Percentiles rank a stretch among this genome's conserved stretches.
Conservation (phyloP, 176 grass and related monocot species). For the Zoysia pacifica region DNA sequence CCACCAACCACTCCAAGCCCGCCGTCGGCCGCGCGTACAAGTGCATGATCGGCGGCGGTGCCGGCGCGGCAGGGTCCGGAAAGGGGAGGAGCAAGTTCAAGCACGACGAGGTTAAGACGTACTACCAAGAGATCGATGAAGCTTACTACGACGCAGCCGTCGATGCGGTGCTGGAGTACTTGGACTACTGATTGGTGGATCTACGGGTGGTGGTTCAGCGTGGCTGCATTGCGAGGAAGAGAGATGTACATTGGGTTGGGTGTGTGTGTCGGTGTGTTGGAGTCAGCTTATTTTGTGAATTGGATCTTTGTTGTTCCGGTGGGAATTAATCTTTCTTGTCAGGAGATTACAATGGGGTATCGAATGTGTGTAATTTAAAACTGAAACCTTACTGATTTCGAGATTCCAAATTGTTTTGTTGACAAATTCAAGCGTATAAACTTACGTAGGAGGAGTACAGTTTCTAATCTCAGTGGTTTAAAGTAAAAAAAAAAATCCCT, state of each 20-base stretch:
- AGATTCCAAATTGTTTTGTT: background rate
- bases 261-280: too few species aligned
- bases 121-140: constrained; percentile 19
- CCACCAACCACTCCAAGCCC: constrained; percentile 53
- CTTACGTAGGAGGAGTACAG: too few species aligned
- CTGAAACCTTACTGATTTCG: background rate
- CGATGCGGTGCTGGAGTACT: background rate
- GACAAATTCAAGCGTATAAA: background rate
- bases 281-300: background rate
- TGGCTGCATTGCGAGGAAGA: background rate
- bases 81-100: constrained; percentile 30
- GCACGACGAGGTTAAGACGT: constrained; percentile 37
- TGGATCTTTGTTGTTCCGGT: background rate
- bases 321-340: background rate
- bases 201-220: too few species aligned
- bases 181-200: background rate
- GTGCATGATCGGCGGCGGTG: background rate
- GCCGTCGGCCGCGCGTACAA: background rate
- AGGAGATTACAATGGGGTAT: background rate
- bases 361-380: background rate
- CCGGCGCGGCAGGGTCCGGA: background rate
- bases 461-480: background rate
- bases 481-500: background rate
- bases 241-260: too few species aligned
- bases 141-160: background rate